Conservation (phyloP, 106 monocot genomes). For the Dioscorea zingiberensis region DNA sequence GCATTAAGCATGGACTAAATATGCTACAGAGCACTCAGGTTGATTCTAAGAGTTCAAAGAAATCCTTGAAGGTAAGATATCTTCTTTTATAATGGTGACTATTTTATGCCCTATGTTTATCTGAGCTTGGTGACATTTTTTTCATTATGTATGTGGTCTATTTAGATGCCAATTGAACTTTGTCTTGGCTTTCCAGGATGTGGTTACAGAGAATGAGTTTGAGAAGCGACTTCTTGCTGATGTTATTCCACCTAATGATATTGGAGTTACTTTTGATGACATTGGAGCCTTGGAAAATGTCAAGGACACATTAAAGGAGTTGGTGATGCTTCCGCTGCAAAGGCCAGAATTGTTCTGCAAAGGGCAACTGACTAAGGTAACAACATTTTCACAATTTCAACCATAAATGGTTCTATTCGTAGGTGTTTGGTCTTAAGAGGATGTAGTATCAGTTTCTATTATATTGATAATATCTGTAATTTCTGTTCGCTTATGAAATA, state of each 20-base stretch:
- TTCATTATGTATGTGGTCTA: too few species aligned
- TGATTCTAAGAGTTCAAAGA: conserved; percentile 69
- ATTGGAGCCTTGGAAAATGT: conserved; percentile 97
- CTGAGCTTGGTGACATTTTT: too few species aligned
- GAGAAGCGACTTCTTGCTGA: conserved; percentile 92
- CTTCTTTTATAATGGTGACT: too few species aligned
- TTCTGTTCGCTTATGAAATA: too few species aligned
- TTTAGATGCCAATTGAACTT: too few species aligned
- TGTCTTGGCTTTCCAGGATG: conserved; percentile 48
- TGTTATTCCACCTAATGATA: conserved; percentile 94
- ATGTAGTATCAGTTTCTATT: too few species aligned
- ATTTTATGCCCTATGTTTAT: too few species aligned
- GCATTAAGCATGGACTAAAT: conserved; percentile 53
- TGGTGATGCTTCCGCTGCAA: conserved; percentile 99
- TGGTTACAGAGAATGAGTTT: conserved; percentile 96
- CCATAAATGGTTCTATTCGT: too few species aligned
- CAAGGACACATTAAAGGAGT: conserved; percentile 92
- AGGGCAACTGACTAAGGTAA: conserved; percentile 96
- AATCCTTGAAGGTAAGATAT: conserved; percentile 59
- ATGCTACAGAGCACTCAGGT: conserved; percentile 53
- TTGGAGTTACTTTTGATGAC: conserved; percentile 96
- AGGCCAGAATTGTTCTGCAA: conserved; percentile 93
- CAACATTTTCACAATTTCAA: too few species aligned
- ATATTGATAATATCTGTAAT: too few species aligned
- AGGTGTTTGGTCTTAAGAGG: too few species aligned